phyloP scores from a whole-genome alignment of 495 filamentous ascomycete species.

The Penicilliopsis zonata region DNA sequence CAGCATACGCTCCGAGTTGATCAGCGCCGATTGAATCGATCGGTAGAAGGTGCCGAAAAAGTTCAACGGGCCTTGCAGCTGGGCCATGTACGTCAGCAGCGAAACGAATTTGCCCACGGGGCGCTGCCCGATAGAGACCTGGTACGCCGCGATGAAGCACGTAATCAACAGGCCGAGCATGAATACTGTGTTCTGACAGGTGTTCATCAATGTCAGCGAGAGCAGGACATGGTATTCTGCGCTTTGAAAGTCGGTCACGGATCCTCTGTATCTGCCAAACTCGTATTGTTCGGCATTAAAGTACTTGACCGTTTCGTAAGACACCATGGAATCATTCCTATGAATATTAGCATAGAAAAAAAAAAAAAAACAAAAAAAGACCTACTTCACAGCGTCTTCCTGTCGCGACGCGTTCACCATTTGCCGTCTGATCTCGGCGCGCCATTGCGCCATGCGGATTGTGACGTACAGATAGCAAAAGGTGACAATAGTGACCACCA shows the following conservation, averaged over 20 bases:
- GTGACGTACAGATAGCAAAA: constrained; percentile 94
- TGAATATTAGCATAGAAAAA: constrained; percentile 1
- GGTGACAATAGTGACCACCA: constrained; percentile 82
- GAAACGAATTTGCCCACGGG: constrained; percentile 69
- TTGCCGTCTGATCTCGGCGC: constrained; percentile 76
- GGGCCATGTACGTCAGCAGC: constrained; percentile 80
- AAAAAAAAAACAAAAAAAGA: constrained; percentile 1
- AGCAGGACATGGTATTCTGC: constrained; percentile 82
- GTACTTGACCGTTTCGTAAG: constrained; percentile 98
- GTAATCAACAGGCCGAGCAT: constrained; percentile 76
- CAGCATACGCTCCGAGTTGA: constrained; percentile 88
- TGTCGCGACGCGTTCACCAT: constrained; percentile 92
- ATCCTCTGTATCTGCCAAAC: constrained; percentile 70
- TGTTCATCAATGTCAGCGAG: constrained; percentile 87
- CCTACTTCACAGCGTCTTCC: constrained; percentile 82
- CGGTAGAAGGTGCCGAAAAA: constrained; percentile 98
- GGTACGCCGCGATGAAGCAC: constrained; percentile 79
- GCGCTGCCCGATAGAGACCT: constrained; percentile 62
- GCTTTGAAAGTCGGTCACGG: constrained; percentile 70
- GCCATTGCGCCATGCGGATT: constrained; percentile 87
- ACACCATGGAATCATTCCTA: constrained; percentile 91
- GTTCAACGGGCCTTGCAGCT: constrained; percentile 85
- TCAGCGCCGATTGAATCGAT: constrained; percentile 91
- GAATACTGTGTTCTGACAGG: constrained; percentile 86
- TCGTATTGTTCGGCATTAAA: constrained; percentile 96